phyloP scores from a whole-genome alignment of 2,329 filamentous ascomycete genomes.

The Cryphonectria naterciae region DNA sequence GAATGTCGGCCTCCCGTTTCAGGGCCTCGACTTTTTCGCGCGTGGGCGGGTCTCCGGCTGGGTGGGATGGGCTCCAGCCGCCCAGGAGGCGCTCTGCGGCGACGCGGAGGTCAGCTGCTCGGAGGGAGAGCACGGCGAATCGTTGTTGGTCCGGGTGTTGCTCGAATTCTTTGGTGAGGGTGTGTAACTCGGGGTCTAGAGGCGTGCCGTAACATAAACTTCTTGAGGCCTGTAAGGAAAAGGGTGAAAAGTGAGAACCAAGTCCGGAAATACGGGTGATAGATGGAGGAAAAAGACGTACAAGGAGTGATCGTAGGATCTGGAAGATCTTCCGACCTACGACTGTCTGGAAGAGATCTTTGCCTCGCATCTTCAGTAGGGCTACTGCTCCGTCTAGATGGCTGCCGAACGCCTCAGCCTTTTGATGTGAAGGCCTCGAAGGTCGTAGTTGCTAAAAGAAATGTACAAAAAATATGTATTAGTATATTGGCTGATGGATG shows the following conservation, averaged over 20 bases:
- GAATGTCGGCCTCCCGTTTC: slow-evolving; percentile 20
- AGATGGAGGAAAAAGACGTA: slow-evolving; percentile 4
- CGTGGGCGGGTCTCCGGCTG: not conserved
- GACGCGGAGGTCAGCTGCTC: slow-evolving; percentile 28
- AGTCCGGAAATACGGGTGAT: too few species aligned
- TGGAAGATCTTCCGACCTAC: slow-evolving; percentile 28
- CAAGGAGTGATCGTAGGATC: slow-evolving; percentile 26
- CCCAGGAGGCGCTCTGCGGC: slow-evolving; percentile 23
- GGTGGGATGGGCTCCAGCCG: slow-evolving; percentile 25
- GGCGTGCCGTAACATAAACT: slow-evolving; percentile 28
- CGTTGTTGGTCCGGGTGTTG: slow-evolving; percentile 22
- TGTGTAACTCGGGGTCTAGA: slow-evolving; percentile 26
- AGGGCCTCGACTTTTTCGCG: slow-evolving; percentile 17
- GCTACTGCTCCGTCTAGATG: slow-evolving; percentile 28
- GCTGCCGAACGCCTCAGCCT: slow-evolving; percentile 25
- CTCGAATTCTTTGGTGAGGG: slow-evolving; percentile 21
- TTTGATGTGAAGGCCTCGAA: slow-evolving; percentile 24
- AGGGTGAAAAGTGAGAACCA: not conserved
- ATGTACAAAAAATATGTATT: not conserved
- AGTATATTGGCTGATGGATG: not conserved
- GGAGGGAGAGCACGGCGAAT: slow-evolving; percentile 28
- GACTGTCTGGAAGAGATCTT: slow-evolving; percentile 27
- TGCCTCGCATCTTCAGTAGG: slow-evolving; percentile 26
- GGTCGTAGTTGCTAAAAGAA: slow-evolving; percentile 24
- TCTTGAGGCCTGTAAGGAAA: slow-evolving; percentile 14